These are phyloP conservation scores for Cladosporium phlei DNA, from an alignment of 2,329 filamentous ascomycete genomes.

Conservation along the genomic window DNA sequence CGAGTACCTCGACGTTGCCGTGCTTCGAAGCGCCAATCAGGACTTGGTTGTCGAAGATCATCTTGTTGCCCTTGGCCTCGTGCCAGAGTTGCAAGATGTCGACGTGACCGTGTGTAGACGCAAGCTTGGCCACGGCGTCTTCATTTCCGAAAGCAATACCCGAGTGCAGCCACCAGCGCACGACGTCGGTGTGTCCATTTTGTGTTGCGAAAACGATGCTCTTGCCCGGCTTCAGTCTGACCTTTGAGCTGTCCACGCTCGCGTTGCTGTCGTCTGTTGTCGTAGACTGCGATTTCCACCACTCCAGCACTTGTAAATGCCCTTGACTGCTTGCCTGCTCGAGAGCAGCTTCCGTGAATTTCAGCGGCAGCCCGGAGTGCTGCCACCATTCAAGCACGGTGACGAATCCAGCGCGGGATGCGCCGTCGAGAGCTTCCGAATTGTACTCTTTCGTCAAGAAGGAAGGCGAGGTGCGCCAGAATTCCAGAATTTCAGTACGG, in stretches of 20 bases:
- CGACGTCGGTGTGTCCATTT: slow-evolving; percentile 68
- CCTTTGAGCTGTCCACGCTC: slow-evolving; percentile 25
- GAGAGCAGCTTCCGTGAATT: slow-evolving; percentile 80
- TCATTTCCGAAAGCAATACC: slow-evolving; percentile 74
- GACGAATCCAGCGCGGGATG: slow-evolving; percentile 78
- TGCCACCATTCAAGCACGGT: slow-evolving; percentile 91
- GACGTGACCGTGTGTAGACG: slow-evolving; percentile 79
- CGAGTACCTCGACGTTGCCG: slow-evolving; percentile 75
- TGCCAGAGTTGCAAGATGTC: slow-evolving; percentile 81
- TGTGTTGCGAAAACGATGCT: slow-evolving; percentile 80
- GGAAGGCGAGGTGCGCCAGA: slow-evolving; percentile 80
- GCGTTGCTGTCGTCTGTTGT: slow-evolving; percentile 25
- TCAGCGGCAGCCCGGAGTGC: slow-evolving; percentile 69
- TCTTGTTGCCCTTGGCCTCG: slow-evolving; percentile 65
- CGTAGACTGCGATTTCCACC: slow-evolving; percentile 69
- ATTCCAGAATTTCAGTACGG: slow-evolving; percentile 77
- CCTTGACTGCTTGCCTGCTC: slow-evolving; percentile 83
- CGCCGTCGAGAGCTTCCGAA: slow-evolving; percentile 77
- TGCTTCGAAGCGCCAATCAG: slow-evolving; percentile 83
- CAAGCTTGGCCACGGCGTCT: slow-evolving; percentile 77
- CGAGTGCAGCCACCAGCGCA: slow-evolving; percentile 84
- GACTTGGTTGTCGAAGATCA: slow-evolving; percentile 78
- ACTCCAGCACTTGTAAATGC: slow-evolving; percentile 79
- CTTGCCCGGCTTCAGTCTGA: slow-evolving; percentile 74
- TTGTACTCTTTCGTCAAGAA: slow-evolving; percentile 86